Evolutionary conservation across 306 rosid species (phyloP).

Genomic region (Citrullus colocynthis): DNA sequence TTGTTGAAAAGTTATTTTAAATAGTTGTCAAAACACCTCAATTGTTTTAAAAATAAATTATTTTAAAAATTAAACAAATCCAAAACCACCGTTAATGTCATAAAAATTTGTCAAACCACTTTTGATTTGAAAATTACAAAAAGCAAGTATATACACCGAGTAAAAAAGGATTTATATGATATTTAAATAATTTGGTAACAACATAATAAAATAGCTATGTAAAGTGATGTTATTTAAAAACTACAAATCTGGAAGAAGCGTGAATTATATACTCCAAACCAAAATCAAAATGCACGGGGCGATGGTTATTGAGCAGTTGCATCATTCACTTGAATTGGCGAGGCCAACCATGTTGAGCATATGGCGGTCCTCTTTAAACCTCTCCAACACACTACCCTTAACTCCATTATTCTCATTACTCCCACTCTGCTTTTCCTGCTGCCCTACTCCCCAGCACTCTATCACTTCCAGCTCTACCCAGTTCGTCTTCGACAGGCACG

Average conservation of each 20-base stretch:
- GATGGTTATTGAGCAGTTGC: not conserved
- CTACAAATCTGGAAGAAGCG: not conserved
- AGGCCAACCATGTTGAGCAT: conserved; percentile 84
- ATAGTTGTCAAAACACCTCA: too few species aligned
- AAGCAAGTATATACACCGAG: not conserved
- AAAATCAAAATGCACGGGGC: not conserved
- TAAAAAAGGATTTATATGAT: too few species aligned
- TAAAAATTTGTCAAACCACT: too few species aligned
- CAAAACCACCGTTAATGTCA: too few species aligned
- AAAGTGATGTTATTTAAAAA: not conserved
- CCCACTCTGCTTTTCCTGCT: conserved; percentile 22
- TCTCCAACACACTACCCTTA: conserved; percentile 43
- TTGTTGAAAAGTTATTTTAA: too few species aligned
- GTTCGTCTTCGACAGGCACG: conserved; percentile 64
- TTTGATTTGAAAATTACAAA: too few species aligned
- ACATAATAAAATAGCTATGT: not conserved
- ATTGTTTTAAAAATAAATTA: too few species aligned
- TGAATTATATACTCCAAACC: not conserved
- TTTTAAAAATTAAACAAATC: too few species aligned
- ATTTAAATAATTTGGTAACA: not conserved
- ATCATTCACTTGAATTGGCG: conserved; percentile 67
- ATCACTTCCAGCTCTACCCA: conserved; percentile 59
- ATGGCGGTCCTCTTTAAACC: conserved; percentile 75
- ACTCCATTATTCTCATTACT: conserved; percentile 7
- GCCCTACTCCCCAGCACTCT: conserved; percentile 87